Evolutionary conservation across 108 stramenopile genomes (phyloP), one percentile per base, ranked within the genome.

Genomic region (Cylindrotheca closterium): DNA sequence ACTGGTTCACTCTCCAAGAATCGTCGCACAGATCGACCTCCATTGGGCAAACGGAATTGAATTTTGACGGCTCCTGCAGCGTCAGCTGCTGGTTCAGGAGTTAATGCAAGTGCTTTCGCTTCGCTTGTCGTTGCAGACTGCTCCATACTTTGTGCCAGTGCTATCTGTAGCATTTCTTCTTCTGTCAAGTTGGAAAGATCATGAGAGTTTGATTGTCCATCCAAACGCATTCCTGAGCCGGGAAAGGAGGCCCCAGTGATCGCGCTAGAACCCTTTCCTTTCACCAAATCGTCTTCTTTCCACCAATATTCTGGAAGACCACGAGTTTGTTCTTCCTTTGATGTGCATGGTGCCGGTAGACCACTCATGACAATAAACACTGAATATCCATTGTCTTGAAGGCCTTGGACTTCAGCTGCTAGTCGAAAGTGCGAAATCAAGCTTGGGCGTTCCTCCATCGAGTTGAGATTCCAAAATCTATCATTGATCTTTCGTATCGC

Each of bases 391-490:
- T 72, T 71, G 61, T 79, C 81, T 49, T 86, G 79, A 34, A 86
- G 71, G 25, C 47, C 72, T 52, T 85, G 72, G 72, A 94, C 75
- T 61, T 89, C 84, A 0, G 82, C 71, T 2, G 89, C 93, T 60
- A 94, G 64, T 49, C 67, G 66, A 52, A 95, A 91, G 58, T 95
- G 89, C 0, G 81, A 85, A 59, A 95, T 86, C 17, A 69, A 52
- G 54, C 80, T 77, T 2, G 94, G 94, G 0, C 71, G 57, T 54
- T 89, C 84, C 42, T 73, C 50, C 60, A 77, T 93, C 0, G 78
- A 80, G 68, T 95, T 87, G 27, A 95, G 65, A 71, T 95, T 95
- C 89, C 89, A 95, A 75, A 73, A 95, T 53, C 79, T 30, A 7
- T 72, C 88, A 70, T 86, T 86, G 23, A 95, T 87, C 47, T 79